Conservation (phyloP, 2,329 filamentous ascomycete genomes). For the Alternaria gansuensis region DNA sequence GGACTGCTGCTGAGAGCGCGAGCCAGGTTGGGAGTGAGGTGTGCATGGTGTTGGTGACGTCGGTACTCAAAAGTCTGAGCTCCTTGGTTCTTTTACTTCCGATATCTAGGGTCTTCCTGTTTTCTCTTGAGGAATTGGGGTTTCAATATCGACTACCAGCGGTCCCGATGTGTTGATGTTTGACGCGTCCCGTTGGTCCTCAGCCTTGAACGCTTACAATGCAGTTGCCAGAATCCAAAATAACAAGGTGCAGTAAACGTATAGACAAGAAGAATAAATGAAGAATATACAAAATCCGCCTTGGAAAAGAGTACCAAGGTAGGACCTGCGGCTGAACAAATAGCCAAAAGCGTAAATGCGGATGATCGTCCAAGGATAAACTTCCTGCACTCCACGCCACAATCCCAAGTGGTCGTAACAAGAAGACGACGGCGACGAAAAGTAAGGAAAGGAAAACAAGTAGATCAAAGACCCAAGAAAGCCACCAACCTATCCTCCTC, state of each 20-base stretch:
- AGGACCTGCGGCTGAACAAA: background rate
- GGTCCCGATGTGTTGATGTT: background rate
- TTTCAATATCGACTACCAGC: background rate
- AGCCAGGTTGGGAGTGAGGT: slow-evolving; percentile 35
- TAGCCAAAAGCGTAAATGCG: background rate
- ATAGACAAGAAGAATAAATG: slow-evolving; percentile 5
- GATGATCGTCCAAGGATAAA: slow-evolving; percentile 4
- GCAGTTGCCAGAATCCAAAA: background rate
- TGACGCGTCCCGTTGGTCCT: background rate
- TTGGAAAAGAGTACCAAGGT: background rate
- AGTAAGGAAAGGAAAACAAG: background rate
- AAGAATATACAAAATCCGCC: slow-evolving; percentile 1
- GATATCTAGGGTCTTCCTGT: background rate
- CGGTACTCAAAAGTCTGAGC: background rate
- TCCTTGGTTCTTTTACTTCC: background rate
- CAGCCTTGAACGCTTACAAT: background rate
- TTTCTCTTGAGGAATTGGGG: background rate
- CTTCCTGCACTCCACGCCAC: background rate
- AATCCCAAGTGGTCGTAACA: slow-evolving; percentile 1
- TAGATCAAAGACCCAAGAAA: background rate
- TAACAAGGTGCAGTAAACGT: background rate
- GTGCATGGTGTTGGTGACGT: slow-evolving; percentile 32
- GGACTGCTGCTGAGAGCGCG: slow-evolving; percentile 35
- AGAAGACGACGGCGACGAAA: background rate
- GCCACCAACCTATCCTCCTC: background rate